Base-by-base conservation (phyloP, 2,329 filamentous ascomycete species). In the Arachnomyces sp. region DNA sequence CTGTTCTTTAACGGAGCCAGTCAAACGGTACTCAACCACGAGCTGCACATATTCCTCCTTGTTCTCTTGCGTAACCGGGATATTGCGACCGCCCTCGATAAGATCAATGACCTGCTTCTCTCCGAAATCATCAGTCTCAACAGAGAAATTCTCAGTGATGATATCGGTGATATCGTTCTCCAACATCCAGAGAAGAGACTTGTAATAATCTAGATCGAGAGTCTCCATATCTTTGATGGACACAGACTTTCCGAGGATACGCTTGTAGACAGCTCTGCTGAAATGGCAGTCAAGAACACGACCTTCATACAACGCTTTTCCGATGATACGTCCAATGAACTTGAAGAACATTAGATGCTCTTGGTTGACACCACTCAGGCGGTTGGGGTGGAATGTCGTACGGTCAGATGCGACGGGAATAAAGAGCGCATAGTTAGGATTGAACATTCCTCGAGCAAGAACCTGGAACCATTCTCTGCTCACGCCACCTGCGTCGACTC, bases 211-310 rank as follows among this genome's bases (percentile, higher is more conserved):
- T 3, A 94, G 81, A 61, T 98, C 92, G 46, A 98, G 84, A 15
- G 89, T 95, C 64, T 98, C 92, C 88, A 98, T 96, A 56, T 98
- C 92, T 70, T 98, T 98, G 64, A 98, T 84, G 7, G 89, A 95
- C 31, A 96, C 90, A 3, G 86, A 79, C 61, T 93, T 94, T 59
- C 92, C 86, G 18, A 98, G 77, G 49, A 98, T 95, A 51, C 87
- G 84, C 71, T 96, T 96, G 74, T 98, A 98, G 38, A 98, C 90
- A 11, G 93, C 93, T 58, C 92, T 82, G 66, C 90, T 96, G 71
- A 98, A 98, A 73, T 96, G 94, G 64, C 92, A 98, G 63, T 98
- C 92, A 20, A 98, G 79, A 28, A 98, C 81, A 42, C 92, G 84
- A 34, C 87, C 86, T 68, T 98, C 93, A 62, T 96, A 98, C 36